A percentile compares a stretch with the other conserved stretches of the same genome.
Evolutionary conservation across 2,329 filamentous ascomycete species (phyloP).

Genomic region (Triangularia setosa): DNA sequence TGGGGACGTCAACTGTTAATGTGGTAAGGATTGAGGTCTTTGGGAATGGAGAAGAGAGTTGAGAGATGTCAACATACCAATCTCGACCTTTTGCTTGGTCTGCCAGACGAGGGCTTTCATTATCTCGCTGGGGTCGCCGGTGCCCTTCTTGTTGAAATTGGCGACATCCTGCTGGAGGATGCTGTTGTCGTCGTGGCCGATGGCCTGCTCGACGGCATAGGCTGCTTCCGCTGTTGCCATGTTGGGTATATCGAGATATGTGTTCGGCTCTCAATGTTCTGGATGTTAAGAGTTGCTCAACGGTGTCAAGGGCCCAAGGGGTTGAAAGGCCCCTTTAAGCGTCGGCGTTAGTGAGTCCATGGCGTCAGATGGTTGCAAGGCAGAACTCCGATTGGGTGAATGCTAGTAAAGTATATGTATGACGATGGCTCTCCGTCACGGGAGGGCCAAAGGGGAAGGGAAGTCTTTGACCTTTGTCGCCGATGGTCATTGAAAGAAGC

Average conservation of each 20-base stretch:
- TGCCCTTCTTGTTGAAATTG: slow-evolving; percentile 44
- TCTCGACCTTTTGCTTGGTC: slow-evolving; percentile 72
- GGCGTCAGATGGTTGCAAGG: not conserved
- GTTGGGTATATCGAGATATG: slow-evolving; percentile 15
- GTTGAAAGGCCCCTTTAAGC: not conserved
- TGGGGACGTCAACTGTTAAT: slow-evolving; percentile 55
- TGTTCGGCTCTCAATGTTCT: not conserved
- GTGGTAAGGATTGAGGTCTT: not conserved
- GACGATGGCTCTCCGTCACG: slow-evolving; percentile 1
- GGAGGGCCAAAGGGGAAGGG: not conserved
- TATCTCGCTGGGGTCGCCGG: slow-evolving; percentile 49
- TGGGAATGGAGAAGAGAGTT: not conserved
- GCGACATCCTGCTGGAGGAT: slow-evolving; percentile 67
- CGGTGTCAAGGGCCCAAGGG: too few relatives aligned
- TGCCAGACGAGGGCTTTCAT: slow-evolving; percentile 84
- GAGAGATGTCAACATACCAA: slow-evolving; percentile 43
- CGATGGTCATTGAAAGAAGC: not conserved
- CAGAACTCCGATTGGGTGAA: not conserved
- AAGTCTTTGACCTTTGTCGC: not conserved
- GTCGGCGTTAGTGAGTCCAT: not conserved
- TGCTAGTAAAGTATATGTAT: not conserved
- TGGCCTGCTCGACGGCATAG: slow-evolving; percentile 57
- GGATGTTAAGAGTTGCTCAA: not conserved
- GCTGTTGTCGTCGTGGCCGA: slow-evolving; percentile 65
- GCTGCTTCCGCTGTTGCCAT: slow-evolving; percentile 66